Evolutionary conservation across 2,329 filamentous ascomycete genomes (phyloP).

Genomic region (Pseudocercospora cruenta): DNA sequence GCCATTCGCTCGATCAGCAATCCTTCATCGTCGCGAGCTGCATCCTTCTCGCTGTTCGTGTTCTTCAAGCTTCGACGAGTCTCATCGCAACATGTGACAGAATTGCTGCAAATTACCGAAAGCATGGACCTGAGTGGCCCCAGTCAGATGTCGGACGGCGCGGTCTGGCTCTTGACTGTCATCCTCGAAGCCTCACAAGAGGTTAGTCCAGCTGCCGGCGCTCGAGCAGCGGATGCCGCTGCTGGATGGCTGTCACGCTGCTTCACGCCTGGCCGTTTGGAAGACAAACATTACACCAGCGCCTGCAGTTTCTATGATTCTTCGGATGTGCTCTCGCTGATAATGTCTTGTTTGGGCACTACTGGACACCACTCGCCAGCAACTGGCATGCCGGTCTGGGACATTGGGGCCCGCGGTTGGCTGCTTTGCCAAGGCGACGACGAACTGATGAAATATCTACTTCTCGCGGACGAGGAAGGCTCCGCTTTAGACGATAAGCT

Average conservation of each 20-base stretch:
- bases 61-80: slow-evolving; percentile 70
- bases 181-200: slow-evolving; percentile 68
- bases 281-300: slow-evolving; percentile 68
- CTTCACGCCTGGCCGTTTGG: slow-evolving; percentile 71
- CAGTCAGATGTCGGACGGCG: slow-evolving; percentile 75
- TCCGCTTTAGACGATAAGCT: slow-evolving; percentile 11
- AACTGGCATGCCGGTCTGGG: slow-evolving; percentile 42
- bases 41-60: slow-evolving; percentile 71
- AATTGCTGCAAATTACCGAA: slow-evolving; percentile 73
- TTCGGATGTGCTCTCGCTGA: slow-evolving; percentile 66
- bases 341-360: slow-evolving; percentile 70
- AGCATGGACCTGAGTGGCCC: slow-evolving; percentile 83
- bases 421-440: slow-evolving; percentile 45
- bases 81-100: slow-evolving; percentile 66
- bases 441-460: slow-evolving; percentile 54
- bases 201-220: slow-evolving; percentile 69
- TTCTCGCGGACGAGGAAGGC: slow-evolving; percentile 40
- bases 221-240: slow-evolving; percentile 69
- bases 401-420: slow-evolving; percentile 50
- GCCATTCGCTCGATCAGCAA: slow-evolving; percentile 72
- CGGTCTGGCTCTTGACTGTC: slow-evolving; percentile 71
- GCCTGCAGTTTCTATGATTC: slow-evolving; percentile 67
- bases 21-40: slow-evolving; percentile 71
- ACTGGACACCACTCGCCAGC: slow-evolving; percentile 32
- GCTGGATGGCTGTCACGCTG: slow-evolving; percentile 79